Conservation (phyloP, 1,139 yeast species). For the Protomyces inouyei region DNA sequence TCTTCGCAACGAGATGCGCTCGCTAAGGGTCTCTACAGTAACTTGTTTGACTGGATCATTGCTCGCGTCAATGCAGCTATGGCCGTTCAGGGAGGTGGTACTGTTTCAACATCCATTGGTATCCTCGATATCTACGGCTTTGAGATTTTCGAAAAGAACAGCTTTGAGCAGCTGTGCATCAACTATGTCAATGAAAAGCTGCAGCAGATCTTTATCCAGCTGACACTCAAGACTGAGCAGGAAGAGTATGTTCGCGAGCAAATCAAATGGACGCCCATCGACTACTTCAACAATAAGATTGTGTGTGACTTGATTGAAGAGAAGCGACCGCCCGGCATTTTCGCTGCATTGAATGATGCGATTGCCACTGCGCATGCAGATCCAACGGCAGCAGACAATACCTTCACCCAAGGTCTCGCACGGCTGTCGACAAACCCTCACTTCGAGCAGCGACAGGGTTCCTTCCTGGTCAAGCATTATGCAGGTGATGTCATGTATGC, state of each 20-base stretch:
- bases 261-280: slow-evolving; percentile 96
- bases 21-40: slow-evolving; percentile 90
- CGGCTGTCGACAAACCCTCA: slow-evolving; percentile 78
- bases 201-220: slow-evolving; percentile 92
- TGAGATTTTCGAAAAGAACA: slow-evolving; percentile 93
- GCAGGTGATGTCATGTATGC: slow-evolving; percentile 98
- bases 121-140: slow-evolving; percentile 97
- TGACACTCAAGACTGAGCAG: slow-evolving; percentile 93
- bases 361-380: slow-evolving; percentile 99
- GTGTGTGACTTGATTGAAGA: slow-evolving; percentile 97
- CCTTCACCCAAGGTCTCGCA: slow-evolving; percentile 86
- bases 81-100: slow-evolving; percentile 45
- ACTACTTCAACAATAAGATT: slow-evolving; percentile 90
- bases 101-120: slow-evolving; percentile 57
- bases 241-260: slow-evolving; percentile 94
- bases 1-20: slow-evolving; percentile 91
- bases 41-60: slow-evolving; percentile 96
- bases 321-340: slow-evolving; percentile 91
- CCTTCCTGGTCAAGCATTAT: slow-evolving; percentile 89
- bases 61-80: slow-evolving; percentile 79
- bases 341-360: slow-evolving; percentile 94
- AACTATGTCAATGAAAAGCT: slow-evolving; percentile 95
- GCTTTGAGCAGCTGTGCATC: slow-evolving; percentile 95
- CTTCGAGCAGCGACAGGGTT: slow-evolving; percentile 81
- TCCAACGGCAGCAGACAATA: slow-evolving; percentile 93